phyloP scores from a whole-genome alignment of 176 grass and related monocot species.

The Triticum timopheevii region DNA sequence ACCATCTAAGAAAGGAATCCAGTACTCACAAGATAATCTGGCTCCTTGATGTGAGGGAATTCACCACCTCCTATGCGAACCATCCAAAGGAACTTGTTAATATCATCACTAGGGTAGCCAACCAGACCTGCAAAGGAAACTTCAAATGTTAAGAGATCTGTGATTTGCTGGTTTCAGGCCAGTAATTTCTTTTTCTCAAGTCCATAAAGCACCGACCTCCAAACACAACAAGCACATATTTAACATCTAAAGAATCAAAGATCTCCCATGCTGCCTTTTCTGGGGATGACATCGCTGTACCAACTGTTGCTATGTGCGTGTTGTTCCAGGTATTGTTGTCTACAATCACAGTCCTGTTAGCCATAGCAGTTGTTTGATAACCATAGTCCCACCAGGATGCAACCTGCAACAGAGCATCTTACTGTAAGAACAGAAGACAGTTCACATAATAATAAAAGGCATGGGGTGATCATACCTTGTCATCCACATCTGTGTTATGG shows the following conservation, averaged over 20 bases:
- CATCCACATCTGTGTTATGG: conserved; percentile 98
- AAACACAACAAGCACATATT: conserved; percentile 99
- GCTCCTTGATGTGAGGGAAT: conserved; percentile 98
- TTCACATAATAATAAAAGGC: conserved; percentile 2
- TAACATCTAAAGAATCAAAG: conserved; percentile 96
- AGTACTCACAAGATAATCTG: conserved; percentile 97
- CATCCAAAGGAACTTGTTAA: conserved; percentile 99
- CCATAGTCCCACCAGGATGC: conserved; percentile 99
- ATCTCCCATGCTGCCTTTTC: conserved; percentile 99
- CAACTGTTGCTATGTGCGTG: conserved; percentile 99
- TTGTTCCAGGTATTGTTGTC: conserved; percentile 99
- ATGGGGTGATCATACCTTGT: conserved; percentile 61
- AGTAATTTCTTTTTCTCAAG: background rate
- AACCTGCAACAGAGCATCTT: conserved; percentile 53
- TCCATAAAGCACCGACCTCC: conserved; percentile 58
- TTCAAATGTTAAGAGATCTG: conserved; percentile 29
- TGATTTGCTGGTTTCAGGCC: background rate
- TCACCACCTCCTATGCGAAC: conserved; percentile 99
- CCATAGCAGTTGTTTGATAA: conserved; percentile 99
- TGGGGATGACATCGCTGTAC: conserved; percentile 98
- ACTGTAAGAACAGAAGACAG: conserved; percentile 20
- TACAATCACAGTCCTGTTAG: conserved; percentile 97
- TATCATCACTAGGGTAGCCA: conserved; percentile 98
- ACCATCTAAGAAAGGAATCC: conserved; percentile 9
- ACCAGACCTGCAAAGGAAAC: conserved; percentile 85